Conservation (phyloP, 305 asterid species). For the Andrographis paniculata region DNA sequence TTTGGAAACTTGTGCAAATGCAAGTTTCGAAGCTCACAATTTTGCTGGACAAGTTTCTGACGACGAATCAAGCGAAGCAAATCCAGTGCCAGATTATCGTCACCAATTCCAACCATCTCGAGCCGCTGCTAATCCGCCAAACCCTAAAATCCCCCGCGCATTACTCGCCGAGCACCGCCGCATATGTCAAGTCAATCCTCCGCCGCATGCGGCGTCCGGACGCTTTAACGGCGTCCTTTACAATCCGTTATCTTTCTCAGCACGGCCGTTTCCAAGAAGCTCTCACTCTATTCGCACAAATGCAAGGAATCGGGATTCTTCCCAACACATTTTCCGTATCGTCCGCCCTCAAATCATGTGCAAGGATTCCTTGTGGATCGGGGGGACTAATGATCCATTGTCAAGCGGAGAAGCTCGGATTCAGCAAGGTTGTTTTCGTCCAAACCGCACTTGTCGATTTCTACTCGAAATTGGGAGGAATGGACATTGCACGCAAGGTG, state of each 20-base stretch:
- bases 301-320: constrained; percentile 38
- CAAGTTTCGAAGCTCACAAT: constrained; percentile 18
- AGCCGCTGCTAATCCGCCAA: constrained; percentile 35
- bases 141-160: constrained; percentile 26
- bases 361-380: constrained; percentile 24
- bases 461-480: constrained; percentile 56
- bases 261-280: constrained; percentile 51
- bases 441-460: constrained; percentile 74
- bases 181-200: constrained; percentile 35
- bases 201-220: constrained; percentile 29
- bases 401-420: constrained; percentile 52
- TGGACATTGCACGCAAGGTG: constrained; percentile 52
- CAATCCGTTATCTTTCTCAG: constrained; percentile 57
- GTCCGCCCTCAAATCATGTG: constrained; percentile 69
- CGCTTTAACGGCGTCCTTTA: constrained; percentile 31
- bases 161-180: constrained; percentile 20
- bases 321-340: constrained; percentile 66
- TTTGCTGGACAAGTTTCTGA: constrained; percentile 28
- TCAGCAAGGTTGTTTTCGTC: constrained; percentile 49
- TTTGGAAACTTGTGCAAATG: no score
- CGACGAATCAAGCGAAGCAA: constrained; percentile 40
- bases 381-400: constrained; percentile 69
- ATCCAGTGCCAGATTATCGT: constrained; percentile 48
- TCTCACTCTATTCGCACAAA: constrained; percentile 33
- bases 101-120: constrained; percentile 32